phyloP scores from a whole-genome alignment of 495 filamentous ascomycete species.

The Trypethelium eluteriae region DNA sequence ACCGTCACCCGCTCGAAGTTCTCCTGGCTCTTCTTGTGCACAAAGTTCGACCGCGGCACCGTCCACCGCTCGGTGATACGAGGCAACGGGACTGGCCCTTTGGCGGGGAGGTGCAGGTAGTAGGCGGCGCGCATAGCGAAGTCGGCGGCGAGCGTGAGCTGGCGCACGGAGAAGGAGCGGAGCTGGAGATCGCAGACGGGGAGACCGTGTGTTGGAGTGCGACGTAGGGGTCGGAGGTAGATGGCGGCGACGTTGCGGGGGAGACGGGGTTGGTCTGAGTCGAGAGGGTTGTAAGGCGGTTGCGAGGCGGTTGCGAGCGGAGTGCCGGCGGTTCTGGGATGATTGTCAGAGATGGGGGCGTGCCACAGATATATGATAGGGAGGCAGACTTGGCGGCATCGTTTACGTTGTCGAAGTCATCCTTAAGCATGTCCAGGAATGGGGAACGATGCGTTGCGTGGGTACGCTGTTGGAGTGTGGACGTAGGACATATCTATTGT shows the following conservation, averaged over 20 bases:
- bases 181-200: slow-evolving; percentile 86
- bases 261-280: slow-evolving; percentile 44
- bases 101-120: slow-evolving; percentile 79
- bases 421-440: slow-evolving; percentile 1
- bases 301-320: slow-evolving; percentile 11
- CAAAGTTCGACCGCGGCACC: slow-evolving; percentile 79
- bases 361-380: background rate
- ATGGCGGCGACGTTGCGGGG: slow-evolving; percentile 74
- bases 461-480: background rate
- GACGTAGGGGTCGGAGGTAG: slow-evolving; percentile 77
- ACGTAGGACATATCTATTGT: background rate
- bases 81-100: slow-evolving; percentile 82
- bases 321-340: background rate
- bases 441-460: slow-evolving; percentile 2
- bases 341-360: background rate
- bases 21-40: slow-evolving; percentile 95
- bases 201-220: slow-evolving; percentile 61
- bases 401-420: slow-evolving; percentile 4
- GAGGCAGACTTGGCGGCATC: background rate
- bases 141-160: slow-evolving; percentile 90
- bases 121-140: slow-evolving; percentile 93
- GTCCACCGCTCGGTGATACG: slow-evolving; percentile 86
- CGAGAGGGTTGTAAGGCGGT: slow-evolving; percentile 14
- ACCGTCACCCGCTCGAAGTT: slow-evolving; percentile 91
- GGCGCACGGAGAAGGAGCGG: slow-evolving; percentile 81